Conservation (phyloP, 1,284 basidiomycete species). For the Uromyces viciae-fabae region DNA sequence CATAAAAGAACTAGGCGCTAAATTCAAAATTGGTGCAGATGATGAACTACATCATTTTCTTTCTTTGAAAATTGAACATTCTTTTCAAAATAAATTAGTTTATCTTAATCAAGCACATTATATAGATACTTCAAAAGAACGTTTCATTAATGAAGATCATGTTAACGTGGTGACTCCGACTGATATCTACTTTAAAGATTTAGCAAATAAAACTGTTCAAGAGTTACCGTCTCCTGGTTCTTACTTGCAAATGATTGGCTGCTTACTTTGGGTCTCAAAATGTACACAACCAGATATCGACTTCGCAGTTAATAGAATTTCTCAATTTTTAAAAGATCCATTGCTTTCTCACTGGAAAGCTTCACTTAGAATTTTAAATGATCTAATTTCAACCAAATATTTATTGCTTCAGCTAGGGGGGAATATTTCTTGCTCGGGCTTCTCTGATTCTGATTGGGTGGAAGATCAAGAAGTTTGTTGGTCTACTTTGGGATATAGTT, state of each 20-base stretch:
- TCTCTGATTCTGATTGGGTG: neutral
- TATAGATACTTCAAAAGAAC: neutral
- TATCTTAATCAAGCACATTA: neutral
- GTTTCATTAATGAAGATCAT: neutral
- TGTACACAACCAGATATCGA: conserved; percentile 13
- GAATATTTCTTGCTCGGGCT: neutral
- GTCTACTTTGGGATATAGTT: no score
- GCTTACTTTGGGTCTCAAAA: neutral
- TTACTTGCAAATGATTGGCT: neutral
- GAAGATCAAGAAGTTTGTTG: neutral
- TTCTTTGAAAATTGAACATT: neutral
- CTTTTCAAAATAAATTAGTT: neutral
- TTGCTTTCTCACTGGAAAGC: conserved; percentile 1
- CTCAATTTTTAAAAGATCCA: conserved; percentile 24
- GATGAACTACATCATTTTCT: conserved; percentile 25
- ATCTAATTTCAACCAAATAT: neutral
- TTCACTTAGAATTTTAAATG: neutral
- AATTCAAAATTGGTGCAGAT: conserved; percentile 13
- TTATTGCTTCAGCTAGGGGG: neutral
- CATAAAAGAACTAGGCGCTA: neutral
- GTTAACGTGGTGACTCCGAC: neutral
- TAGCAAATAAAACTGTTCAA: neutral
- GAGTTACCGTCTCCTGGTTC: neutral
- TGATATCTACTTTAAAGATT: neutral
- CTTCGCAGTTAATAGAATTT: conserved; percentile 9